Evolutionary conservation across 2,329 filamentous ascomycete genomes (phyloP).

Genomic region (Eutypa lata): DNA sequence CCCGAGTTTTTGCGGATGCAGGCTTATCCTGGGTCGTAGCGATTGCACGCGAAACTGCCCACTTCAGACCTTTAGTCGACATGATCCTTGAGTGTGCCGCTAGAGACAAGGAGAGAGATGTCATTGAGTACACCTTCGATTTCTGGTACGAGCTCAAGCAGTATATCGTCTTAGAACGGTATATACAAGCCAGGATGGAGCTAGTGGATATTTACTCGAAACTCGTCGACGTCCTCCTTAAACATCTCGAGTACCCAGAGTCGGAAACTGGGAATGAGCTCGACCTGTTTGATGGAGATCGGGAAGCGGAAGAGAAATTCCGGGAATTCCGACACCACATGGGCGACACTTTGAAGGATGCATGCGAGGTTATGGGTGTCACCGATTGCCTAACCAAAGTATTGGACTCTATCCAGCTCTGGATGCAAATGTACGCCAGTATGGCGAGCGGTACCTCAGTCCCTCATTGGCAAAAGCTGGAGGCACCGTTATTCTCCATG

Average conservation of each 20-base stretch:
- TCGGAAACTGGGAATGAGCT: constrained; percentile 70
- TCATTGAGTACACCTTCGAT: constrained; percentile 88
- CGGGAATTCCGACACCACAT: constrained; percentile 94
- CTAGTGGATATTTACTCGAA: constrained; percentile 81
- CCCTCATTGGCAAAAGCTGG: constrained; percentile 93
- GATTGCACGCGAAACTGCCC: constrained; percentile 76
- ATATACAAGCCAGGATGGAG: constrained; percentile 74
- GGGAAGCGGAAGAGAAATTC: constrained; percentile 95
- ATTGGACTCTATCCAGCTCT: constrained; percentile 78
- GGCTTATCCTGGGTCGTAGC: constrained; percentile 93
- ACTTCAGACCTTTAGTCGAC: constrained; percentile 84
- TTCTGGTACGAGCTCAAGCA: constrained; percentile 99
- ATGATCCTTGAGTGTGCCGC: constrained; percentile 88
- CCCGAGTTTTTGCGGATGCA: constrained; percentile 86
- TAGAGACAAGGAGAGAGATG: constrained; percentile 83
- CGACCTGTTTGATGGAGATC: constrained; percentile 92
- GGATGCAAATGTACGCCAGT: constrained; percentile 79
- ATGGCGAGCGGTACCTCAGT: constrained; percentile 72
- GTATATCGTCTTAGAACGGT: constrained; percentile 86
- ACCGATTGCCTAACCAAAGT: constrained; percentile 89
- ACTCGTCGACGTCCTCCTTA: constrained; percentile 89
- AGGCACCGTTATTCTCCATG: constrained; percentile 92
- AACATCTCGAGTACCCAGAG: constrained; percentile 81
- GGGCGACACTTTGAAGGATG: constrained; percentile 96
- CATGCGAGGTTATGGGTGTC: constrained; percentile 92